Evolutionary conservation across 257 asterid species (phyloP), one percentile per base, ranked within the genome.

Genomic region (Jacaranda mimosifolia): DNA sequence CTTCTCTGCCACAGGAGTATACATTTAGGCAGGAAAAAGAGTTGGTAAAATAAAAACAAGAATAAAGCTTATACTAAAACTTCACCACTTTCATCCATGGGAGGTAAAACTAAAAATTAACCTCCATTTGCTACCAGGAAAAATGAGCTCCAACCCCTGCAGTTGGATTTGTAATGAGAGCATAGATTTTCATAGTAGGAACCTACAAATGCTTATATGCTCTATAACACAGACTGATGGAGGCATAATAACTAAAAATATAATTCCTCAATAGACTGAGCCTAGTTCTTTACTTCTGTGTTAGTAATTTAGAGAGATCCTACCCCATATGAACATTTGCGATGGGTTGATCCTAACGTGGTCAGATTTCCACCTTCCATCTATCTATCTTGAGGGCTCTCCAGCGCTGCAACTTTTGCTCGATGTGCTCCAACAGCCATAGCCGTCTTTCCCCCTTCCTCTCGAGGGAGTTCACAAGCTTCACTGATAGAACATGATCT

Each of bases 291-390:
- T 76, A 73, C 83, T 79, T 57, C 72, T 80, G 39, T 72, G 90
- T 87, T 83, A 85, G 91, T 68, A 26, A 65, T 82, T 79, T 75
- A 78, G 83, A 72, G 52, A 82, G 82, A 72, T 68, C 73, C 85
- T 72, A 80, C 63, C 82, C 59, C 32, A 32, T 81, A 84, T 81
- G 51, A 81, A 88, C 91, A 86, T 35, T 79, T 81, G 82, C 76
- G 70, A 45, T 65, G 57, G 36, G 68, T 18, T 77, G 78, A 51
- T 83, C 83, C 87, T 82, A 42, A 83, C 63, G 77, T 56, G 32
- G 82, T 84, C 82, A 91, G 56, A 89, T 64, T 79, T 87, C 88
- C 72, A 89, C 89, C 79, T 86, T 86, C 94, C 92, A 74, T 70
- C 74, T 70, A 67, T 64, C 72, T 18, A 17, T 63, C 73, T 5